A percentile compares a stretch with the other conserved stretches of the same genome.
These are phyloP conservation scores for Aspergillus sp. DNA, from an alignment of 2,329 filamentous ascomycete genomes.

Conservation along the genomic window DNA sequence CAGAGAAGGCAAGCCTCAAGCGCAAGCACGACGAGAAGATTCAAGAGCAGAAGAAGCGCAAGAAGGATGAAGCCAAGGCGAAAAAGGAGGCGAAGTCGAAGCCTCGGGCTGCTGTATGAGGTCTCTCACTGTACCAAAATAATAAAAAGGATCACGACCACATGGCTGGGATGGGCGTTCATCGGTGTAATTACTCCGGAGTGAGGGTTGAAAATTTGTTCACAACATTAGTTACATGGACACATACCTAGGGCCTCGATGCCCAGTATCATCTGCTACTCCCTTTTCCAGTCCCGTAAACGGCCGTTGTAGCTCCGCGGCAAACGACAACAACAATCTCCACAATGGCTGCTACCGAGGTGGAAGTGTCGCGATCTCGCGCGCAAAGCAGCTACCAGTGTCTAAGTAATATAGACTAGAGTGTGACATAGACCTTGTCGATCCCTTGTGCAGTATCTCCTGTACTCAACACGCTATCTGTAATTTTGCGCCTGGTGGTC, in stretches of 20 bases:
- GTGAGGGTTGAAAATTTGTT: neutral
- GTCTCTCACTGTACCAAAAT: neutral
- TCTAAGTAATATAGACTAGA: neutral
- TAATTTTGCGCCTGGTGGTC: neutral
- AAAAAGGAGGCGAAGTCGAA: constrained; percentile 90
- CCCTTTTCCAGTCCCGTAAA: neutral
- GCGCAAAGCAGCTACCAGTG: neutral
- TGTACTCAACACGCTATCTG: neutral
- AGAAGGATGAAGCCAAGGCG: constrained; percentile 90
- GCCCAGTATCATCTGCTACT: neutral
- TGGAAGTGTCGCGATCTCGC: no score
- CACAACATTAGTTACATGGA: neutral
- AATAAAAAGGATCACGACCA: neutral
- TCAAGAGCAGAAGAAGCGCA: constrained; percentile 91
- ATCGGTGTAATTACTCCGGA: neutral
- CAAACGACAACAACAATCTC: neutral
- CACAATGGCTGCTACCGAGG: neutral
- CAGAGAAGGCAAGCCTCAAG: constrained; percentile 81
- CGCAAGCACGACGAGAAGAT: constrained; percentile 91
- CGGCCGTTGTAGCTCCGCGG: neutral
- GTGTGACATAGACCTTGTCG: neutral
- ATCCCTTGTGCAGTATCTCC: neutral
- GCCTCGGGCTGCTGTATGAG: constrained; percentile 62
- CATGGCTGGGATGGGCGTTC: neutral
- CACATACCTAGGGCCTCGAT: neutral